A percentile compares a stretch with the other conserved stretches of the same genome.
Conservation (phyloP, 192 early-diverging fungal species). For the Pilaira anomala region DNA sequence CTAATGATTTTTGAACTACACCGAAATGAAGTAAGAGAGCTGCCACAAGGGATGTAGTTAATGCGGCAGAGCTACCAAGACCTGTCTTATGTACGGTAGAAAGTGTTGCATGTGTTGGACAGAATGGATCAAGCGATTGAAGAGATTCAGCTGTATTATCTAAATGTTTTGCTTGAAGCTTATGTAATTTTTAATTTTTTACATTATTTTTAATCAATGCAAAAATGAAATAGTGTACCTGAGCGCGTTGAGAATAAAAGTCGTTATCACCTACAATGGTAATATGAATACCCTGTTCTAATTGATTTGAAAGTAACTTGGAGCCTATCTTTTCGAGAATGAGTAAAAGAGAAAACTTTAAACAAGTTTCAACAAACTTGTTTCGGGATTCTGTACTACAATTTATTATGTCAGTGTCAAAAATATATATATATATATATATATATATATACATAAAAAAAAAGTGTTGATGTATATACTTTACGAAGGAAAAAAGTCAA, state of each 20-base stretch:
- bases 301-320: constrained; percentile 25
- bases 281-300: constrained; percentile 60
- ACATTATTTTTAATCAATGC: no score
- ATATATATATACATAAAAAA: no score
- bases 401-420: background rate
- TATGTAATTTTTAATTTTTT: background rate
- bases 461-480: background rate
- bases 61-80: constrained; percentile 92
- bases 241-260: constrained; percentile 95
- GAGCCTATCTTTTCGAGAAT: constrained; percentile 32
- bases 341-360: constrained; percentile 46
- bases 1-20: constrained; percentile 32
- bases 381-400: constrained; percentile 39
- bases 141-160: constrained; percentile 8
- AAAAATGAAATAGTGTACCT: constrained; percentile 45
- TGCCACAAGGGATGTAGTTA: constrained; percentile 89
- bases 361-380: constrained; percentile 63
- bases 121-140: constrained; percentile 44
- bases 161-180: constrained; percentile 11
- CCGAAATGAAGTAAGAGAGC: constrained; percentile 76
- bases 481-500: constrained; percentile 41
- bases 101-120: constrained; percentile 59
- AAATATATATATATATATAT: no score
- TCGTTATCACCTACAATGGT: constrained; percentile 91
- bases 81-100: constrained; percentile 90